Conservation (phyloP, 106 monocot genomes). For the Phalaenopsis aphrodite region DNA sequence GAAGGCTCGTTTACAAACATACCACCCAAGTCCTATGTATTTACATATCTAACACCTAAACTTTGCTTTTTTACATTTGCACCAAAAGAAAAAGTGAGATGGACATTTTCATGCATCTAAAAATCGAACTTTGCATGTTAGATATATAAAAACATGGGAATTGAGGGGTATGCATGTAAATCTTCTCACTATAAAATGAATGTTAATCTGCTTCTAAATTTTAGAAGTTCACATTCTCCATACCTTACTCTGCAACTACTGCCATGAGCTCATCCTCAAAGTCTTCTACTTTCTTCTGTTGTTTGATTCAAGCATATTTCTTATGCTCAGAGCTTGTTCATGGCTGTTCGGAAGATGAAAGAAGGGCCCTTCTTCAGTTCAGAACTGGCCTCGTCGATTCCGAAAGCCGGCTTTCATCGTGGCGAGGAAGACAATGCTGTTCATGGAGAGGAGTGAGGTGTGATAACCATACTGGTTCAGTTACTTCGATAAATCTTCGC, state of each 20-base stretch:
- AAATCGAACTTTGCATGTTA: too few species aligned
- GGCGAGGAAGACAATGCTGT: conserved; percentile 24
- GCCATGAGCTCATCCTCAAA: neutral
- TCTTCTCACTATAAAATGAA: too few species aligned
- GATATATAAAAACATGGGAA: too few species aligned
- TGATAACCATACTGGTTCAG: conserved; percentile 17
- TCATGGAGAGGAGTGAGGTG: conserved; percentile 35
- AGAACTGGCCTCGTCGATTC: conserved; percentile 14
- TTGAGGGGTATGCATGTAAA: too few species aligned
- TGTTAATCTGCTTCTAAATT: too few species aligned
- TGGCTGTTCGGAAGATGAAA: conserved; percentile 2
- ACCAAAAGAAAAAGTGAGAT: too few species aligned
- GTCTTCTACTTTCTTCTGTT: neutral
- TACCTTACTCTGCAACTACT: neutral
- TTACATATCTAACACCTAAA: too few species aligned
- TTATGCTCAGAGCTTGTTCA: neutral
- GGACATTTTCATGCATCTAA: too few species aligned
- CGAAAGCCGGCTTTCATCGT: conserved; percentile 15
- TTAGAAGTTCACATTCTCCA: neutral
- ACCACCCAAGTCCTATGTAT: too few species aligned
- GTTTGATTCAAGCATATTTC: conserved; percentile 2
- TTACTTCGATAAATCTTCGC: conserved; percentile 24
- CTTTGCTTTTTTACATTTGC: too few species aligned
- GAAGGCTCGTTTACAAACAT: too few species aligned
- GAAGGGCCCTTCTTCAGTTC: conserved; percentile 15